Percentiles rank a stretch among this genome's conserved stretches.
Conservation (phyloP, 1,284 basidiomycete genomes). For the Ceratobasidium sp. region DNA sequence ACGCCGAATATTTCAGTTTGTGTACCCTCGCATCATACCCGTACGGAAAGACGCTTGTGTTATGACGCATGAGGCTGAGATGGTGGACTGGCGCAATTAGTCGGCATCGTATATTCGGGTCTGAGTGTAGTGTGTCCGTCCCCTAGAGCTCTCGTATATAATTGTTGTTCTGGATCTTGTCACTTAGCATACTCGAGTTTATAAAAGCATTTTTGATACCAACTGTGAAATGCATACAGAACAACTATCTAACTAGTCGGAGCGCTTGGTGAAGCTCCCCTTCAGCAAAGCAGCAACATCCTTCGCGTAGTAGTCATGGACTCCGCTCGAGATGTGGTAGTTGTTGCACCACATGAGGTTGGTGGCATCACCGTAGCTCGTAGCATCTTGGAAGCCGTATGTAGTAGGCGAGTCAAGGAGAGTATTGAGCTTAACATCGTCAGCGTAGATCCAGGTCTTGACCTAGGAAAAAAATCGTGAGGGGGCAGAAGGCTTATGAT, state of each 20-base stretch:
- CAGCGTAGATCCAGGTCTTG: conserved; percentile 45
- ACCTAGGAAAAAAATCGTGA: conserved; percentile 5
- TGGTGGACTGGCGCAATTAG: conserved; percentile 60
- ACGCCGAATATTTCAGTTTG: conserved; percentile 68
- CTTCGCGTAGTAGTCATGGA: conserved; percentile 34
- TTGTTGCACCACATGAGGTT: conserved; percentile 49
- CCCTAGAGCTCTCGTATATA: neutral
- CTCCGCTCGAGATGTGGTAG: conserved; percentile 44
- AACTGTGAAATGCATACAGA: conserved; percentile 2
- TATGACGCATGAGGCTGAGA: conserved; percentile 88
- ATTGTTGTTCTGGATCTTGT: neutral
- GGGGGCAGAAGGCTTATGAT: neutral
- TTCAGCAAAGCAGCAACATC: conserved; percentile 36
- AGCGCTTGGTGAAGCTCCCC: conserved; percentile 39
- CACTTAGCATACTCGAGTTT: neutral
- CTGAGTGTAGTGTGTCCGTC: neutral
- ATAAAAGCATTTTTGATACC: conserved; percentile 11
- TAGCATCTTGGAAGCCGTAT: conserved; percentile 48
- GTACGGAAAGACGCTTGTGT: conserved; percentile 80
- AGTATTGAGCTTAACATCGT: conserved; percentile 31
- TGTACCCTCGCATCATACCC: conserved; percentile 81
- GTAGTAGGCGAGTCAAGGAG: conserved; percentile 45
- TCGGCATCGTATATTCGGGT: neutral
- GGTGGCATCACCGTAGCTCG: conserved; percentile 44
- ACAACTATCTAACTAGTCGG: neutral